These are phyloP conservation scores for Xylaria sp. DNA, from an alignment of 2,329 filamentous ascomycete species.

Conservation along the genomic window DNA sequence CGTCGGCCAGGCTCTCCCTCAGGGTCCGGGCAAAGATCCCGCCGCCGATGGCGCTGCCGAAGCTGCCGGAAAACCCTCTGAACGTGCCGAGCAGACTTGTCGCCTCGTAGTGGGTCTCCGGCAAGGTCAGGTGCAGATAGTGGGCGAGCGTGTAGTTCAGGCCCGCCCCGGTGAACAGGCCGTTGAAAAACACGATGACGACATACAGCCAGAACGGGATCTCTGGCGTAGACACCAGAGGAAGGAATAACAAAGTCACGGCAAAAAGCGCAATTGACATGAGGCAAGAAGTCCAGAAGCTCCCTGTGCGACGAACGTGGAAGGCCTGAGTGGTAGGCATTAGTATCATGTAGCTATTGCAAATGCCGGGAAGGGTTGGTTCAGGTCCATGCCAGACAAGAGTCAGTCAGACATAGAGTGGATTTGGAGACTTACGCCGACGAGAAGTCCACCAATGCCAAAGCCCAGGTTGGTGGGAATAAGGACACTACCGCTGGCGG, in stretches of 20 bases:
- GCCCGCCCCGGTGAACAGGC: constrained; percentile 70
- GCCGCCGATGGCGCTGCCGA: constrained; percentile 78
- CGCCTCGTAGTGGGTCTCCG: constrained; percentile 71
- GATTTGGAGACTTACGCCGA: constrained; percentile 52
- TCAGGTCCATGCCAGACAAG: neutral
- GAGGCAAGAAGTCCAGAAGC: constrained; percentile 70
- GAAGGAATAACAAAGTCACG: constrained; percentile 59
- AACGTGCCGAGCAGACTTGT: constrained; percentile 79
- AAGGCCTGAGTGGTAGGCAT: constrained; percentile 48
- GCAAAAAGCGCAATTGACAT: constrained; percentile 65
- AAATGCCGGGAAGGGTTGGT: neutral
- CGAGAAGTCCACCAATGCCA: constrained; percentile 70
- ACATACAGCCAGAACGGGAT: constrained; percentile 59
- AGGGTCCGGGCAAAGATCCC: constrained; percentile 72
- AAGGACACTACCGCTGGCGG: constrained; percentile 73
- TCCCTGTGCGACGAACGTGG: constrained; percentile 72
- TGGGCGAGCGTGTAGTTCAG: constrained; percentile 84
- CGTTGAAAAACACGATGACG: constrained; percentile 67
- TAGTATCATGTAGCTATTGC: neutral
- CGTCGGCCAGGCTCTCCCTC: constrained; percentile 53
- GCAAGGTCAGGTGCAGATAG: constrained; percentile 69
- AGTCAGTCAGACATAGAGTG: neutral
- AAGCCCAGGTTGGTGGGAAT: constrained; percentile 84
- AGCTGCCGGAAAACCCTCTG: constrained; percentile 78
- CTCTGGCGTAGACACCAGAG: constrained; percentile 54